Evolutionary conservation across 345 rosid genomes (phyloP), one percentile per base, ranked within the genome.

Genomic region (Acer negundo): DNA sequence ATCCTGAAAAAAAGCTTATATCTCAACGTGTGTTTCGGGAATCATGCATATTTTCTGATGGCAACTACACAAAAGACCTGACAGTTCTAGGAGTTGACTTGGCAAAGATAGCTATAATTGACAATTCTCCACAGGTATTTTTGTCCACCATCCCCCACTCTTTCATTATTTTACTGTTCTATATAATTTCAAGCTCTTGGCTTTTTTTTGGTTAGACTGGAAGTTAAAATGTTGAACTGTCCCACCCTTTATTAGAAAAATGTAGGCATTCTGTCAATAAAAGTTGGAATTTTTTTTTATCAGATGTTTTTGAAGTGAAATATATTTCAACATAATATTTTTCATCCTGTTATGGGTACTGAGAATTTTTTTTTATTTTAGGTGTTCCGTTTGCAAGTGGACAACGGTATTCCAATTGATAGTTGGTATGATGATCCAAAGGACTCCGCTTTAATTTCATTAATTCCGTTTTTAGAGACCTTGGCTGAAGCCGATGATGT

Each of bases 111-210:
- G 97, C 97, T 63, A 91, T 94, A 65, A 82, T 94, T 89, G 98
- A 94, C 83, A 94, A 94, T 84, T 90, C 93, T 51, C 98, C 98
- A 22, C 96, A 94, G 98, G 98, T 94, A 90, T 78, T 75, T 70
- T 75, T 70, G 71, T 44, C 23, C 77, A 62, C 71, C 17, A 47
- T 69, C 59, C 51, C 67, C 42, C 70, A 40, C 42, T 74, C 59
- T 40, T 20, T 65, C 7, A 51, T 69, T 79, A 67, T 24, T 7
- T 23, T 72, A 51, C 79, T 72, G 80, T 62, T 47, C 58, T 74
- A 13, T 67, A 69, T 19, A 24, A 72, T 38, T 20, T 72, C 28
- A 42, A 72, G 51, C 15, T 38, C 10, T 31, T 72, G 17, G 7
- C 13, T 58, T 6, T 51, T 42, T 17, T 1, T 51, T 53, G 1